Evolutionary conservation across 768 basidiomycete genomes (phyloP).

Genomic region (Rhizopogon rudus): DNA sequence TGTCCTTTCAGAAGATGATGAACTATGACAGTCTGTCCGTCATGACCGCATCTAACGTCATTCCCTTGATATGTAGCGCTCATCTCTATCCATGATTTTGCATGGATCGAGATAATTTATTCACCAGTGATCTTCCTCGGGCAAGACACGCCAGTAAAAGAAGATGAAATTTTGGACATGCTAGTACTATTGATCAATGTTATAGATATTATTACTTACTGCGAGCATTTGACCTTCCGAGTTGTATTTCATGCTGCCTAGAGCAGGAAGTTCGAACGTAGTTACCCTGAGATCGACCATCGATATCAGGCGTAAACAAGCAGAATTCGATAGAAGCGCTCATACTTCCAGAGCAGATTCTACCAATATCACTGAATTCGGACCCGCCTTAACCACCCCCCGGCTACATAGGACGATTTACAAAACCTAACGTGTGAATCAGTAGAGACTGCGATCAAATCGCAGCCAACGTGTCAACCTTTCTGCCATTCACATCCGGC

Average conservation of each 20-base stretch:
- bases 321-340: background rate
- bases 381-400: background rate
- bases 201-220: no score
- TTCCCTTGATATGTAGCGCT: slow-evolving; percentile 5
- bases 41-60: slow-evolving; percentile 3
- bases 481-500: background rate
- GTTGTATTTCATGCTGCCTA: no score
- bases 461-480: slow-evolving; percentile 1
- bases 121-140: background rate
- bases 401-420: background rate
- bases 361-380: background rate
- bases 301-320: background rate
- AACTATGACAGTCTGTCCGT: slow-evolving; percentile 13
- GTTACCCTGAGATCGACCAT: no score
- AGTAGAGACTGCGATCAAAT: background rate
- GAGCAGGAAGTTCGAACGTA: no score
- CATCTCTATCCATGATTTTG: background rate
- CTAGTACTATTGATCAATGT: no score
- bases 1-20: slow-evolving; percentile 37
- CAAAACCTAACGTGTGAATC: background rate
- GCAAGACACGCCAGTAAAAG: background rate
- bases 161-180: no score
- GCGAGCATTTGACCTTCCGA: no score
- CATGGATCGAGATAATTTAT: background rate
- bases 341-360: background rate